Base-by-base conservation (phyloP, 2,329 filamentous ascomycete genomes). In the Alternaria sp. region DNA sequence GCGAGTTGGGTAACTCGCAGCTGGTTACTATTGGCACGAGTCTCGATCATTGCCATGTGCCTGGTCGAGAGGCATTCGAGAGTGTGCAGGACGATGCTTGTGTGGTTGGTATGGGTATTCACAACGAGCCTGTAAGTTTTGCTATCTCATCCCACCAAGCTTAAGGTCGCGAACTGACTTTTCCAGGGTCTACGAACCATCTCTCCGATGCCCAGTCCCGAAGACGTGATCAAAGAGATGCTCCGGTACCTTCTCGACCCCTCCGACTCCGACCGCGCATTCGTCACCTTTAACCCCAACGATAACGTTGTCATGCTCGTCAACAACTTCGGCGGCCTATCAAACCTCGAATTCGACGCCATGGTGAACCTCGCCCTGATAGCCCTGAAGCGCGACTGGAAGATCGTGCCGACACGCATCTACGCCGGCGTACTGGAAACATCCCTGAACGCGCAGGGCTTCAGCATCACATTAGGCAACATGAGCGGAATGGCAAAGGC, bases 401-500 rank as follows among this genome's bases (percentile, higher is more conserved):
- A 81, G 5, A 85, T 87, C 53, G 77, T 75, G 7, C 85, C 85
- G 1, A 71, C 73, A 11, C 81, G 84, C 50, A 82, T 85, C 45
- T 84, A 85, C 64, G 80, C 81, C 1, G 82, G 82, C 7, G 76
- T 81, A 3, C 84, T 87, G 49, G 85, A 87, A 62, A 86, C 85
- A 0, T 86, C 84, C 0, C 75, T 87, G 9, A 87, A 87, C 66
- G 85, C 82, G 2, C 85, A 85, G 7, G 86, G 85, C 5, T 87
- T 86, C 79, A 86, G 83, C 8, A 83, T 87, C 30, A 86, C 85
- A 1, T 73, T 88, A 0, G 84, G 84, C 30, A 87, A 87, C 66
- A 75, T 87, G 51, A 81, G 81, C 3, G 77, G 81, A 36, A 82
- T 84, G 67, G 81, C 82, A 6, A 74, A 76, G 26, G 72, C 80